Percentiles rank a stretch among this genome's conserved stretches.
Conservation (phyloP, 2,329 filamentous ascomycete genomes). For the Talaromyces sp. region DNA sequence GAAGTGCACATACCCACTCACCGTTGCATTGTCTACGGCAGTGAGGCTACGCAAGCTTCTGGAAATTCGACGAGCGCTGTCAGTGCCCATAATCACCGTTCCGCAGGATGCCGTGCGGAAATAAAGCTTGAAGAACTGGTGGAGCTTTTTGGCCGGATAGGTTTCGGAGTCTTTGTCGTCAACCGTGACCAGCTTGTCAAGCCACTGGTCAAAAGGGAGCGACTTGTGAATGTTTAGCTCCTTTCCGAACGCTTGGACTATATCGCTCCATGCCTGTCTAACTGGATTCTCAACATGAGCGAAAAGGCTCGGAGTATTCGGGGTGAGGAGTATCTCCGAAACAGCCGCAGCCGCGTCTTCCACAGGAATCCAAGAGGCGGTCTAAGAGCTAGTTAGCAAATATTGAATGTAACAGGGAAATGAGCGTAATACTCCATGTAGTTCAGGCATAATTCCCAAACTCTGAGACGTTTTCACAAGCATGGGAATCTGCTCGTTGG, state of each 20-base stretch:
- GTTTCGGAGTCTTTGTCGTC: neutral
- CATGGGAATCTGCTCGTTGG: neutral
- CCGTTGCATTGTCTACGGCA: neutral
- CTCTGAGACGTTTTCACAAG: neutral
- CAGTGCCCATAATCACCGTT: neutral
- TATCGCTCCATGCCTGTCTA: neutral
- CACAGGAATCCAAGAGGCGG: neutral
- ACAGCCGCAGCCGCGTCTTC: neutral
- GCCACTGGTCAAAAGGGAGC: neutral
- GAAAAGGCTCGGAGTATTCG: neutral
- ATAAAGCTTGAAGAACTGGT: neutral
- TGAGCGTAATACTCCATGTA: neutral
- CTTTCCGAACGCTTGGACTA: neutral
- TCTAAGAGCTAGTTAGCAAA: neutral
- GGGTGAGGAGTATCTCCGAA: neutral
- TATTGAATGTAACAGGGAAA: neutral
- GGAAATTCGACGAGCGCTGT: neutral
- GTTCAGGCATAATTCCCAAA: neutral
- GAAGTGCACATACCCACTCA: neutral
- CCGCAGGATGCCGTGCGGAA: neutral
- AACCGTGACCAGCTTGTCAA: neutral
- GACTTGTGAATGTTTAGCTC: neutral
- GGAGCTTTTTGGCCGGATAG: neutral
- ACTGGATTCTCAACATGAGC: neutral
- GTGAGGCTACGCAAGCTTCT: neutral